phyloP scores from a whole-genome alignment of 176 grass and related monocot species.

The Hyparrhenia diplandra region DNA sequence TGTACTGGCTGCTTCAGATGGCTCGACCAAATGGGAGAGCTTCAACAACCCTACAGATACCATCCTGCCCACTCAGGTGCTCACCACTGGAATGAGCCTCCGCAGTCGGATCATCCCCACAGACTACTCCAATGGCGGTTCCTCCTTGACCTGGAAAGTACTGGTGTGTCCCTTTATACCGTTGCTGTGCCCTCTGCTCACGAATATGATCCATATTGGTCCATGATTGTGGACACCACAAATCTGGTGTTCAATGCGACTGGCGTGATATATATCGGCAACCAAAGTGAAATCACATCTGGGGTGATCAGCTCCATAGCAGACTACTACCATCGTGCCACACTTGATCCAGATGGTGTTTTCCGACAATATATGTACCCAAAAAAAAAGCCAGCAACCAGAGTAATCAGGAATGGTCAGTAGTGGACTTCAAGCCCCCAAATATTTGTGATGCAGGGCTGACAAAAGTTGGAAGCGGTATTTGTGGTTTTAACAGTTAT shows the following conservation, averaged over 20 bases:
- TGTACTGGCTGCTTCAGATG: too few species aligned
- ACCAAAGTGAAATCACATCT: neutral
- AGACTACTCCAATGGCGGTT: too few species aligned
- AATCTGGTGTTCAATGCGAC: slow-evolving; percentile 41
- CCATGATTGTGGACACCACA: too few species aligned
- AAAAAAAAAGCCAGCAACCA: neutral
- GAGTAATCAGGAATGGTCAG: slow-evolving; percentile 6
- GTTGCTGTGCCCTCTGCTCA: too few species aligned
- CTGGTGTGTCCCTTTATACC: too few species aligned
- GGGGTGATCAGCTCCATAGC: neutral
- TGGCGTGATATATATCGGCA: slow-evolving; percentile 28
- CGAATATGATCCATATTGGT: too few species aligned
- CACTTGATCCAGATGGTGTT: slow-evolving; percentile 45
- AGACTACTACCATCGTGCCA: slow-evolving; percentile 49
- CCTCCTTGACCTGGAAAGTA: too few species aligned
- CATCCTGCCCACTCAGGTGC: too few species aligned
- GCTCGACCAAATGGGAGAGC: too few species aligned
- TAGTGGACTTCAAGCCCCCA: neutral
- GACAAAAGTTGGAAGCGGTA: neutral
- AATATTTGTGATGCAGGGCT: slow-evolving; percentile 12
- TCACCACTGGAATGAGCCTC: too few species aligned
- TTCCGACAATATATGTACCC: slow-evolving; percentile 54
- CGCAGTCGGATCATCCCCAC: too few species aligned
- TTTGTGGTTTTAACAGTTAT: slow-evolving; percentile 59
- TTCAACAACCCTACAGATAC: too few species aligned